Evolutionary conservation across 306 rosid species (phyloP), one percentile per base, ranked within the genome.

Genomic region (Acacia crassicarpa): DNA sequence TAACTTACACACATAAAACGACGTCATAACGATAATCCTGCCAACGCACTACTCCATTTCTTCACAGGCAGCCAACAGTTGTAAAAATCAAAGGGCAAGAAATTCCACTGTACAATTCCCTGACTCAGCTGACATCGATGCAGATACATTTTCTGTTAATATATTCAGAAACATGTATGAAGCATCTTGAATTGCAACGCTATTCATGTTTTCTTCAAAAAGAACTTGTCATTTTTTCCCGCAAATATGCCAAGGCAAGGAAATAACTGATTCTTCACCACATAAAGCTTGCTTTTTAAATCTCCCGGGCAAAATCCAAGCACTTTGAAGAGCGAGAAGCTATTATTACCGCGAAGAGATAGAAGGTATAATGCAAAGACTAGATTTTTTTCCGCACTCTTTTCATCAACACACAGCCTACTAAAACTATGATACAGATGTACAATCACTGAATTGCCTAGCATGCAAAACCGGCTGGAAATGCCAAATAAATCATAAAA

Each of bases 361-460:
- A 53, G 80, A 75, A 65, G 80, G 53, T 11, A 70, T 11, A 70
- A 72, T 61, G 58, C 27, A 35, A 58, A 86, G 83, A 66, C 44
- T 19, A 59, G 53, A 51, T 3, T 58, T 83, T 49, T 49, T 68
- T 74, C 78, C 77, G 76, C 83, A 43, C 80, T 72, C 81, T 77
- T 87, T 86, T 80, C 87, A 85, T 84, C 90, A 86, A 82, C 81
- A 89, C 85, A 86, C 77, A 78, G 67, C 78, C 6, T 86, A 80
- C 83, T 85, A 82, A 84, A 81, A 80, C 88, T 81, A 86, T 48
- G 81, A 78, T 87, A 91, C 91, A 87, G 40, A 87, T 87, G 83
- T 85, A 84, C 92, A 90, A 85, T 80, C 91, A 82, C 83, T 72
- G 49, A 69, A 71, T 82, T 76, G 84, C 84, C 80, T 72, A 75